These are phyloP conservation scores for Knoxia roxburghii DNA, from an alignment of 257 asterid genomes.

Conservation along the genomic window DNA sequence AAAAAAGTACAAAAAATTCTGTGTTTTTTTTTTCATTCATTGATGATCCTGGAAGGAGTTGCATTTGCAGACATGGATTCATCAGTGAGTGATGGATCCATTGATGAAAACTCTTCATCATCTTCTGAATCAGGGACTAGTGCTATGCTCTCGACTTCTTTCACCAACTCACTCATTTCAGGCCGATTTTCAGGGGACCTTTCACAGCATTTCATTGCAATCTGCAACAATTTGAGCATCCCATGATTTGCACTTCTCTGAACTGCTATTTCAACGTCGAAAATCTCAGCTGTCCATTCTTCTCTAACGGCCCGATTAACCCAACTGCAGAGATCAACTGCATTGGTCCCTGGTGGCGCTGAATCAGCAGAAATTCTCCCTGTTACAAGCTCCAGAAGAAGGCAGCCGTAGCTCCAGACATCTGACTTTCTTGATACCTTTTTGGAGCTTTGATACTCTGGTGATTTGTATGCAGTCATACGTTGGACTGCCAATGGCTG, in stretches of 20 bases:
- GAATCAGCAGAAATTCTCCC: constrained; percentile 50
- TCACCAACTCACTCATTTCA: constrained; percentile 43
- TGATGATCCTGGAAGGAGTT: constrained; percentile 23
- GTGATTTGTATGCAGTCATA: constrained; percentile 57
- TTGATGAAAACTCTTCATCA: constrained; percentile 41
- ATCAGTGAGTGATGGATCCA: constrained; percentile 56
- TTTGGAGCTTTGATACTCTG: constrained; percentile 49
- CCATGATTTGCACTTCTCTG: constrained; percentile 59
- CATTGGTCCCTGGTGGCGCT: constrained; percentile 45
- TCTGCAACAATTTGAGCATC: constrained; percentile 57
- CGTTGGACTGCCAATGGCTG: constrained; percentile 47
- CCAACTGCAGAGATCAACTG: constrained; percentile 69
- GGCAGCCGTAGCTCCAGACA: constrained; percentile 74
- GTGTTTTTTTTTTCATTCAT: constrained; percentile 11
- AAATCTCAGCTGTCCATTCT: constrained; percentile 94
- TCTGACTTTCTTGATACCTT: constrained; percentile 55
- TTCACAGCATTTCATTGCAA: constrained; percentile 62
- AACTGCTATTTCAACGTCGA: constrained; percentile 64
- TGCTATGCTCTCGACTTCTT: constrained; percentile 55
- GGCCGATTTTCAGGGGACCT: constrained; percentile 62
- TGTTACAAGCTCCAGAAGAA: constrained; percentile 65
- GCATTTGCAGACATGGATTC: constrained; percentile 41
- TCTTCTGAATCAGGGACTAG: constrained; percentile 39
- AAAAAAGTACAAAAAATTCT: not conserved
- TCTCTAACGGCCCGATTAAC: constrained; percentile 78